Conservation (phyloP, 352 stramenopile genomes). For the Pythium myriotylum region DNA sequence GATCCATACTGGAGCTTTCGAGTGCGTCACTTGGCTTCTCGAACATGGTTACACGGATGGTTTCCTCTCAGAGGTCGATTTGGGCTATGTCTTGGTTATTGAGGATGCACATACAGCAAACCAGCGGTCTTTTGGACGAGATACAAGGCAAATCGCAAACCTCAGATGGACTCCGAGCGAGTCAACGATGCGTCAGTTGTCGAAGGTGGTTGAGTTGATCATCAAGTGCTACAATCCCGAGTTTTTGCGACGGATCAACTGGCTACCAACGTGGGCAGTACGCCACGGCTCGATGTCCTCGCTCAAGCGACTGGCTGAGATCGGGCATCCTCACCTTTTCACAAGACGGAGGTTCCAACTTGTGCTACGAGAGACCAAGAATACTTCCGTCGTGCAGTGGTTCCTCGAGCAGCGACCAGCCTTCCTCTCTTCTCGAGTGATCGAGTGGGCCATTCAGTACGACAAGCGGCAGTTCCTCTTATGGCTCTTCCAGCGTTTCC, state of each 20-base stretch:
- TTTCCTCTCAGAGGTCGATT: too few species aligned
- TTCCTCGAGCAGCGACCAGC: slow-evolving; percentile 1
- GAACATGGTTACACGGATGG: too few species aligned
- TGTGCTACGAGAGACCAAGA: not conserved
- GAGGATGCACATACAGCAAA: too few species aligned
- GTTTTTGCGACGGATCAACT: not conserved
- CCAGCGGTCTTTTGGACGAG: too few species aligned
- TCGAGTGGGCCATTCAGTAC: slow-evolving; percentile 4
- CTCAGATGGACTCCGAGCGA: too few species aligned
- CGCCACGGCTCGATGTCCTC: not conserved
- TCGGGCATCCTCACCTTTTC: not conserved
- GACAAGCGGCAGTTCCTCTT: not conserved
- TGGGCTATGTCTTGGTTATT: too few species aligned
- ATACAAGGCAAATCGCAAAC: too few species aligned
- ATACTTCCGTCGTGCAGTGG: not conserved
- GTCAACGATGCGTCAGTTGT: too few species aligned
- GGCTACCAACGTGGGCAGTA: not conserved
- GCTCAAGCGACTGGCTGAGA: not conserved
- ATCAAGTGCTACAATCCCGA: not conserved
- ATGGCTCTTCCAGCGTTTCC: not conserved
- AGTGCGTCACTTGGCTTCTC: too few species aligned
- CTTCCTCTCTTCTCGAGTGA: not conserved
- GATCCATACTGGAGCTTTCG: too few species aligned
- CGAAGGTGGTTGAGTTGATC: too few species aligned
- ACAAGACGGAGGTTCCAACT: not conserved